Base-by-base conservation (phyloP, 495 filamentous ascomycete genomes). In the Margaritispora aquatica region DNA sequence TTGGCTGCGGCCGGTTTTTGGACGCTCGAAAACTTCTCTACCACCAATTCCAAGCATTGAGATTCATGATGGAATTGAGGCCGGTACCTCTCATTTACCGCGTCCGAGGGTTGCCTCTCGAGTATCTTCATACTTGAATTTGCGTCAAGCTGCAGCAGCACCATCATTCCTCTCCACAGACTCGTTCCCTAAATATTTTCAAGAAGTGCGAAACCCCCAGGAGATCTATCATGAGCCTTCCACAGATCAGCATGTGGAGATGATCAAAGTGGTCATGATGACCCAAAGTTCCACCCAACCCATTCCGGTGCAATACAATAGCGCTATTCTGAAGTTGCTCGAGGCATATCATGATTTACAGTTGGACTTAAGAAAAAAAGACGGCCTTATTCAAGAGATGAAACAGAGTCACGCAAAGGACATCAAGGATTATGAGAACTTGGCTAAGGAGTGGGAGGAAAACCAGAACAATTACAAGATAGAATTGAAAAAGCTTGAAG, bases 401-500 rank as follows among this genome's bases (percentile, higher is more conserved):
- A 68, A 58, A 23, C 21, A 63, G 21, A 54, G 38, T 21, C 56
- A 59, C 55, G 48, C 27, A 22, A 63, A 59, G 23, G 60, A 61
- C 27, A 61, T 68, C 22, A 26, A 59, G 19, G 58, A 60, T 1
- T 65, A 60, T 47, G 60, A 68, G 11, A 46, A 2, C 4, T 41
- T 67, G 17, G 54, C 56, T 10, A 46, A 27, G 15, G 20, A 58
- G 20, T 68, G 59, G 62, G 47, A 63, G n/a, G 21, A 9, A 19
- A 63, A 63, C 26, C 63, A 68, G 55, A 19, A 10, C 2, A 57
- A 63, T 15, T 81, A 77, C 66, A 77, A 72, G 50, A 63, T 67
- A 0, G 77, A 82, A 55, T 68, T 81, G 51, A 79, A 78, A 60
- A 68, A 73, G 8, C 69, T 82, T 4, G 79, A 81, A 60, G 63